Conservation (phyloP, 2,329 filamentous ascomycete genomes). For the Escovopsis weberi region DNA sequence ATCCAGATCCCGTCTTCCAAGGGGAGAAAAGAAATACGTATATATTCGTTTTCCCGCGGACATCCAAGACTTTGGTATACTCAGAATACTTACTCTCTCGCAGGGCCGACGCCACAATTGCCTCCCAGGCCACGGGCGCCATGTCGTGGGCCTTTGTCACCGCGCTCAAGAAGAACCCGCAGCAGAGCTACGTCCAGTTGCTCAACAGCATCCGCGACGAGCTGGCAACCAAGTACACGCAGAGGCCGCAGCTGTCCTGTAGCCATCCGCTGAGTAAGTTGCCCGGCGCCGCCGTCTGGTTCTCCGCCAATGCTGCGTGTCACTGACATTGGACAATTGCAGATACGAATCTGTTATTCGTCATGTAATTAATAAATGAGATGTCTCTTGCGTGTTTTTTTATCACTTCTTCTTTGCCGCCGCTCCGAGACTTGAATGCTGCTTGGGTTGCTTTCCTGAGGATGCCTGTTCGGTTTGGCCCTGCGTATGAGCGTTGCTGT, state of each 20-base stretch:
- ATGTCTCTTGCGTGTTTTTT: too few species aligned
- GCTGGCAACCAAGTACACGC: slow-evolving; percentile 70
- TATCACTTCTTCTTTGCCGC: background rate
- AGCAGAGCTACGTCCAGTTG: slow-evolving; percentile 94
- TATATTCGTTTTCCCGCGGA: too few species aligned
- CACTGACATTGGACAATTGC: slow-evolving; percentile 7
- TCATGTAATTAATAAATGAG: slow-evolving; percentile 33
- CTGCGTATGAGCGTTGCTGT: too few species aligned
- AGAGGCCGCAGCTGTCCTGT: slow-evolving; percentile 94
- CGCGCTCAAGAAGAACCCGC: slow-evolving; percentile 87
- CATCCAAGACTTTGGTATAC: too few species aligned
- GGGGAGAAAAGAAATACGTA: background rate
- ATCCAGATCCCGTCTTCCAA: slow-evolving; percentile 3
- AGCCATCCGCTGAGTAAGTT: slow-evolving; percentile 85
- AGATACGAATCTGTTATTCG: slow-evolving; percentile 50
- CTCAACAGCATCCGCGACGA: slow-evolving; percentile 95
- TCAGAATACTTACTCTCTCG: background rate
- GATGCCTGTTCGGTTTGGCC: too few species aligned
- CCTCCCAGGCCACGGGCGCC: slow-evolving; percentile 80
- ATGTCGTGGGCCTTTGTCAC: slow-evolving; percentile 98
- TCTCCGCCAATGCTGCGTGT: slow-evolving; percentile 6
- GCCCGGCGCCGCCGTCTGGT: background rate
- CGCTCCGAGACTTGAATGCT: background rate
- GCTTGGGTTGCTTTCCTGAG: too few species aligned
- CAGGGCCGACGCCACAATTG: slow-evolving; percentile 86